phyloP scores from a whole-genome alignment of 371 early-diverging fungal species.

The Cokeromyces recurvatus region DNA sequence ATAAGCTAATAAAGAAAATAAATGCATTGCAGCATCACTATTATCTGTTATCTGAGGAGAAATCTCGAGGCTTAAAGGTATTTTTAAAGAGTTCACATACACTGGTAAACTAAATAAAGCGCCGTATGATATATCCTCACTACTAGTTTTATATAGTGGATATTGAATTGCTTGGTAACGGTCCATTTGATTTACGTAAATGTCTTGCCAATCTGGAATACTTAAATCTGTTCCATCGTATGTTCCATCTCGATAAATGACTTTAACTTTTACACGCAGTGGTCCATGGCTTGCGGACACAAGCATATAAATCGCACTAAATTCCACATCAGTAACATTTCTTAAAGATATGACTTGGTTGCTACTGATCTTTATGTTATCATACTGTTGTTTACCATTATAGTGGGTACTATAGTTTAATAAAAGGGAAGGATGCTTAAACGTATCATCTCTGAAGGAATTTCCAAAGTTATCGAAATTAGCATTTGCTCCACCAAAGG shows the following conservation, averaged over 20 bases:
- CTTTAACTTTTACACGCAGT: background rate
- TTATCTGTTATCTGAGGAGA: background rate
- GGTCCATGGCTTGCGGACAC: slow-evolving; percentile 19
- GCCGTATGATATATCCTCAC: too few species aligned
- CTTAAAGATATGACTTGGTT: slow-evolving; percentile 6
- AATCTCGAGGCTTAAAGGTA: background rate
- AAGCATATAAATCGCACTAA: slow-evolving; percentile 18
- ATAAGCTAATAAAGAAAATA: slow-evolving; percentile 5
- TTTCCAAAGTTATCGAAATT: too few species aligned
- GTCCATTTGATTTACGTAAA: slow-evolving; percentile 8
- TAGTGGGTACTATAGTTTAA: too few species aligned
- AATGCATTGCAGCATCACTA: slow-evolving; percentile 5
- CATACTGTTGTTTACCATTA: too few species aligned
- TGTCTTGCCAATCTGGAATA: slow-evolving; percentile 22
- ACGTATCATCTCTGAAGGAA: too few species aligned
- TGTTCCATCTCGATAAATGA: slow-evolving; percentile 9
- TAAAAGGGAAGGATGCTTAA: too few species aligned
- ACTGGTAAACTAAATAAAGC: slow-evolving; percentile 13
- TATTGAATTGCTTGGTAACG: slow-evolving; percentile 2
- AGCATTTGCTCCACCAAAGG: slow-evolving; percentile 6
- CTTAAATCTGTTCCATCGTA: slow-evolving; percentile 4
- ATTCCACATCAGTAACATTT: slow-evolving; percentile 1
- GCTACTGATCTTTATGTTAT: slow-evolving; percentile 3
- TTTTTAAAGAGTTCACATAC: slow-evolving; percentile 5
- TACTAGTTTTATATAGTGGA: background rate